phyloP scores from a whole-genome alignment of 2,329 filamentous ascomycete species.

The Beauveria rudraprayagi region DNA sequence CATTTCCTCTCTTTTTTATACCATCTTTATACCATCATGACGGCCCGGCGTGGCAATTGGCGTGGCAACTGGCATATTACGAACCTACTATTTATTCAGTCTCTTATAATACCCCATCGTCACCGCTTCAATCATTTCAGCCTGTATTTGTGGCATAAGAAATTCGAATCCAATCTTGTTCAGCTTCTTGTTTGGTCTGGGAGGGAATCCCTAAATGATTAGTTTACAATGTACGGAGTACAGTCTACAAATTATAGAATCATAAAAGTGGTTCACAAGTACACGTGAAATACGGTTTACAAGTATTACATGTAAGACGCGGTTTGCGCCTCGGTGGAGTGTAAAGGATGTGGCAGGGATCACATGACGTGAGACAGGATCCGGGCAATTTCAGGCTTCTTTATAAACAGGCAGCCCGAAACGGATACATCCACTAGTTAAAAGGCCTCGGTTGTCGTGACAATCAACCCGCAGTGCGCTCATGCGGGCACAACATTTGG shows the following conservation, averaged over 20 bases:
- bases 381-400: background rate
- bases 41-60: conserved; percentile 3
- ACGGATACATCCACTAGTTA: background rate
- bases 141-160: background rate
- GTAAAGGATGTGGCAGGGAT: no score
- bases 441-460: background rate
- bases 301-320: no score
- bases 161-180: no score
- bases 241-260: no score
- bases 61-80: conserved; percentile 6
- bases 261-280: no score
- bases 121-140: background rate
- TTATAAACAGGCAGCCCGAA: background rate
- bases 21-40: conserved; percentile 3
- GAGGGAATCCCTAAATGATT: background rate
- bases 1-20: background rate
- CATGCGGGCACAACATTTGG: no score
- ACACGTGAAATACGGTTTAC: no score
- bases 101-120: conserved; percentile 8
- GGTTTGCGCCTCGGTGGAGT: no score
- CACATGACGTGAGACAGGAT: no score
- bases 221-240: no score
- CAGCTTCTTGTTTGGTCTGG: background rate
- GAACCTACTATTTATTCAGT: conserved; percentile 6
- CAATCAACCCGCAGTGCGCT: background rate